Evolutionary conservation across 805 yeast species (phyloP).

Genomic region (Jamesozyma rosinii): DNA sequence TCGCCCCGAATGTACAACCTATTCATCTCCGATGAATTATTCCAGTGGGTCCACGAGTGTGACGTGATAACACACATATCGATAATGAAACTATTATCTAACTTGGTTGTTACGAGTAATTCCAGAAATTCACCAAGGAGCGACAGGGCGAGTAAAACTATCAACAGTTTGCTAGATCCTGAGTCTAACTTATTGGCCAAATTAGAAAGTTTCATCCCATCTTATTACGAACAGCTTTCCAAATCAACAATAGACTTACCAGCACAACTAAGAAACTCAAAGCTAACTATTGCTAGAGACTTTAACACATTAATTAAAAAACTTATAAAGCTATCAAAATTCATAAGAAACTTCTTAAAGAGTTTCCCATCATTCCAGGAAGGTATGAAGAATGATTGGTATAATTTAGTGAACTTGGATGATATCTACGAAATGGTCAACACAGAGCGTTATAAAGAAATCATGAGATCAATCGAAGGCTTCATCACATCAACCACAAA

Average conservation of each 20-base stretch:
- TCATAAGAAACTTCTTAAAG: conserved; percentile 39
- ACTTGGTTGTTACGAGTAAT: conserved; percentile 43
- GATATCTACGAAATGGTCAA: conserved; percentile 18
- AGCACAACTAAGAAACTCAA: conserved; percentile 36
- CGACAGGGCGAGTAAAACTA: conserved; percentile 1
- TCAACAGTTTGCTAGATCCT: conserved; percentile 19
- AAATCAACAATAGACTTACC: conserved; percentile 41
- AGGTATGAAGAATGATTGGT: conserved; percentile 53
- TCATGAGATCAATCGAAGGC: conserved; percentile 11
- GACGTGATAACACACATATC: conserved; percentile 54
- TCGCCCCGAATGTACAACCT: conserved; percentile 56
- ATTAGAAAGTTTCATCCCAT: conserved; percentile 43
- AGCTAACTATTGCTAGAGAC: conserved; percentile 43
- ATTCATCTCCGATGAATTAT: conserved; percentile 39
- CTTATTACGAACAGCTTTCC: conserved; percentile 39
- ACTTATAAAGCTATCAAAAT: conserved; percentile 45
- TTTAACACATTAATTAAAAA: conserved; percentile 47
- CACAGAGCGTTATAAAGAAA: conserved; percentile 11
- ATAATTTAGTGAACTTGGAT: conserved; percentile 35
- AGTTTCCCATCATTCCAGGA: conserved; percentile 39
- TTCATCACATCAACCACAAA: conserved; percentile 7
- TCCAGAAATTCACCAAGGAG: too few species aligned
- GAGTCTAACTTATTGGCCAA: conserved; percentile 35
- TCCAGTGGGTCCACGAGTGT: conserved; percentile 59
- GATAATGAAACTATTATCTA: conserved; percentile 50